phyloP scores from a whole-genome alignment of 768 basidiomycete genomes.

The Trametes gibbosa region DNA sequence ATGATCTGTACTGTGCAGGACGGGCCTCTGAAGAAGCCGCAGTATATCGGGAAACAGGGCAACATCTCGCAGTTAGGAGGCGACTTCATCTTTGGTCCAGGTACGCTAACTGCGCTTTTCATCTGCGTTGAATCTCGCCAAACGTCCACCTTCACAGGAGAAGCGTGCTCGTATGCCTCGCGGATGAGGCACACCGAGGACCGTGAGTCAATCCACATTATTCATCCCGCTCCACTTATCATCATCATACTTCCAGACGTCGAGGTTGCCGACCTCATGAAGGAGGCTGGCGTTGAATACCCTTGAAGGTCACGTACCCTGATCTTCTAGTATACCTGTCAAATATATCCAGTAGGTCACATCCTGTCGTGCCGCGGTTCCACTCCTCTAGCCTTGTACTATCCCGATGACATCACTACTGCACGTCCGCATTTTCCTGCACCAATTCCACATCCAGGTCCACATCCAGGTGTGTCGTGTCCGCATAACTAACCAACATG shows the following conservation, averaged over 20 bases:
- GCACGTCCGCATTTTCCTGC: conserved; percentile 51
- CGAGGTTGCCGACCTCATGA: conserved; percentile 49
- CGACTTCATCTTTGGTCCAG: conserved; percentile 61
- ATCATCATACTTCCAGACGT: conserved; percentile 35
- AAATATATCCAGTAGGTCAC: not conserved
- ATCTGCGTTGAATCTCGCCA: not conserved
- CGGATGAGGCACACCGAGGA: conserved; percentile 65
- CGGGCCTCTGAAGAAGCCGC: conserved; percentile 38
- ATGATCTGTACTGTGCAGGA: conserved; percentile 1
- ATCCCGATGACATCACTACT: conserved; percentile 4
- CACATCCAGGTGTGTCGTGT: conserved; percentile 49
- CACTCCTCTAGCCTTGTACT: too few species aligned
- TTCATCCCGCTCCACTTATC: not conserved
- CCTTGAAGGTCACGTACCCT: conserved; percentile 20
- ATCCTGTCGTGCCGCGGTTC: too few species aligned
- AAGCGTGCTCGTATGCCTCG: conserved; percentile 47
- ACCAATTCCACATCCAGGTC: conserved; percentile 38
- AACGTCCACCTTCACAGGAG: conserved; percentile 30
- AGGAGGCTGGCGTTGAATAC: conserved; percentile 37
- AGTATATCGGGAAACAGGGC: conserved; percentile 57
- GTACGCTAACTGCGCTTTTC: conserved; percentile 29
- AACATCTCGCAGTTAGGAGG: conserved; percentile 62
- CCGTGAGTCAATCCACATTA: conserved; percentile 29
- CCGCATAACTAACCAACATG: conserved; percentile 50
- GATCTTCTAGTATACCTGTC: not conserved